Evolutionary conservation across 2,329 filamentous ascomycete species (phyloP).

Genomic region (Diaporthe capsici): DNA sequence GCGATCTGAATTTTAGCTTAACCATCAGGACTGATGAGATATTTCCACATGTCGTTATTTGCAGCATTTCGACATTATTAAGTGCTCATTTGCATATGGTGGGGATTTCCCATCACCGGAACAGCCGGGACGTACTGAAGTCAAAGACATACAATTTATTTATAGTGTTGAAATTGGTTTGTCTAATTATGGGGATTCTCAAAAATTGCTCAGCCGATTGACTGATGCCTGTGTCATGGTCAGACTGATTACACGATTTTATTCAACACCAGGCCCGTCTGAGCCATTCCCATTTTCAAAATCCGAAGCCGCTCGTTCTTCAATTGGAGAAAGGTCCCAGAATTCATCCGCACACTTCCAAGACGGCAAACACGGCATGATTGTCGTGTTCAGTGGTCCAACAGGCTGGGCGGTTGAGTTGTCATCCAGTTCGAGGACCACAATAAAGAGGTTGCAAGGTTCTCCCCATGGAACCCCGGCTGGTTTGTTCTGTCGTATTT

Average conservation of each 20-base stretch:
- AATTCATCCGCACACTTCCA: background rate
- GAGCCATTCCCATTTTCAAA: background rate
- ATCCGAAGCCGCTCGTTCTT: background rate
- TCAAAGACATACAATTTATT: too few species aligned
- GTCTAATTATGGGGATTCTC: background rate
- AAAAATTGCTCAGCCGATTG: too few species aligned
- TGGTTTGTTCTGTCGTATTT: constrained; percentile 10
- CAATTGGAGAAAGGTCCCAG: too few species aligned
- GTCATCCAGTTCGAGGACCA: constrained; percentile 19
- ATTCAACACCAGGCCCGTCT: too few species aligned
- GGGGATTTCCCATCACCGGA: background rate
- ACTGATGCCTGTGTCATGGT: background rate
- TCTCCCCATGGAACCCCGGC: background rate
- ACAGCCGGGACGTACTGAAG: background rate
- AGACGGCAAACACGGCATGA: background rate
- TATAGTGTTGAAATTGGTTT: background rate
- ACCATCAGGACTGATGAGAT: too few species aligned
- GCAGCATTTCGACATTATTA: background rate
- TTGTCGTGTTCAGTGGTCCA: background rate
- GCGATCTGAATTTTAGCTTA: too few species aligned
- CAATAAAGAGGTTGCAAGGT: background rate
- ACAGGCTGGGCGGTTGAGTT: background rate
- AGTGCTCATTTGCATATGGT: background rate
- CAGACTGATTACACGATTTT: background rate
- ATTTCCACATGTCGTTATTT: background rate